Conservation (phyloP, 129 eudicot genomes). For the Calendula officinalis region DNA sequence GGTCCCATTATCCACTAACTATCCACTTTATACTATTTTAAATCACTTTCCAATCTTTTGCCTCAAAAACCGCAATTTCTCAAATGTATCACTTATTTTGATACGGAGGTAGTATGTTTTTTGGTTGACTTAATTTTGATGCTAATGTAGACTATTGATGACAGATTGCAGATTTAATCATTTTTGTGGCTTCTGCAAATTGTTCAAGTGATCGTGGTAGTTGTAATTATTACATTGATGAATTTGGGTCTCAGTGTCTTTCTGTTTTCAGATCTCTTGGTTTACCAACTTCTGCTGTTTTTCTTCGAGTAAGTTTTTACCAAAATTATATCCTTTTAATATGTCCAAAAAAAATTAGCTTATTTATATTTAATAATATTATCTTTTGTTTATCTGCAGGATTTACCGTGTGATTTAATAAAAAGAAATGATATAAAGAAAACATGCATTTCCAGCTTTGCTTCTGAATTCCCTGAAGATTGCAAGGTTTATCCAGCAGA, state of each 20-base stretch:
- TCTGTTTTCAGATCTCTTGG: slow-evolving; percentile 89
- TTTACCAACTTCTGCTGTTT: slow-evolving; percentile 75
- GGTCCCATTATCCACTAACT: too few species aligned
- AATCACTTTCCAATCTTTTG: too few species aligned
- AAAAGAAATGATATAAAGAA: slow-evolving; percentile 69
- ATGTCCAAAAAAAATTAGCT: slow-evolving; percentile 3
- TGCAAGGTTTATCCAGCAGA: slow-evolving; percentile 88
- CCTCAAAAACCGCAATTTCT: too few species aligned
- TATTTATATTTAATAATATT: slow-evolving; percentile 1
- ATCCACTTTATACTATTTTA: too few species aligned
- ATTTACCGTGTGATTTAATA: slow-evolving; percentile 70
- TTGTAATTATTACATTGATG: slow-evolving; percentile 57
- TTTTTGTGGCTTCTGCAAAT: slow-evolving; percentile 85
- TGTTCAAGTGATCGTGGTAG: slow-evolving; percentile 47
- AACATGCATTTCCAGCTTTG: slow-evolving; percentile 59
- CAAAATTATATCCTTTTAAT: not conserved
- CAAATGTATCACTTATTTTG: too few species aligned
- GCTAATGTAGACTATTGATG: not conserved
- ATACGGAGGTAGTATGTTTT: too few species aligned
- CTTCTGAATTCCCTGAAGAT: slow-evolving; percentile 90
- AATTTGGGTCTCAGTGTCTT: slow-evolving; percentile 90
- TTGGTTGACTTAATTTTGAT: slow-evolving; percentile 3
- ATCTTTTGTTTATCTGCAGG: slow-evolving; percentile 41
- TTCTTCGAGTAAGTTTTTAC: slow-evolving; percentile 66
- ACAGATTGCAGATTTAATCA: slow-evolving; percentile 93